Evolutionary conservation across 192 early-diverging fungal species (phyloP), one percentile per base, ranked within the genome.

Genomic region (Neocallimastix lanati): DNA sequence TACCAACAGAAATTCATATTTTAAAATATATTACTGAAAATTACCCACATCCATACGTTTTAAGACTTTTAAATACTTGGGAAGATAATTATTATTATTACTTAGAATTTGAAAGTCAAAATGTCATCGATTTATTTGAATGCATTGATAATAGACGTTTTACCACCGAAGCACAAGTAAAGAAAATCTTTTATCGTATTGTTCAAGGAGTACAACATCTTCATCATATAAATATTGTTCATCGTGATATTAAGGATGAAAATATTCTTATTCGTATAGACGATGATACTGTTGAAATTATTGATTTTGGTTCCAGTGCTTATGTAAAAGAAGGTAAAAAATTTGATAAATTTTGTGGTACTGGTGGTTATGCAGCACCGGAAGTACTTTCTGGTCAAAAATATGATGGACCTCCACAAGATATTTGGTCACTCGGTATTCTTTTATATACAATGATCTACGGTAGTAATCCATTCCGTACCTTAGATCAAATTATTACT

Each of bases 171-270:
- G 79, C 83, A 81, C 86, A 89, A 81, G 87, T 91, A 27, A 82
- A 85, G 30, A 78, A 80, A 12, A 89, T 92, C 11, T 92, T 92
- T 76, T 77, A 82, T 28, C 91, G 92, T 81, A 83, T 92, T 29
- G 86, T 85, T 13, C 80, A 82, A 27, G 91, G 89, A 7, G 86
- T 92, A 21, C 50, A 83, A 76, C 90, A 92, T 82, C 78, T 93
- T 30, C 93, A 95, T 83, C 84, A 84, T 78, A 87, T 90, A 33
- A 89, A 88, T n/a, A 88, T 96, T 29, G 77, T 58, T 58, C 94
- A 95, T 78, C 84, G 92, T 29, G 94, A 98, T 83, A 90, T 98
- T 81, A 95, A 95, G 83, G 94, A 95, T 78, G 94, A 95, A 80
- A 95, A 95, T 84, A 90, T 50, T 50, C 40, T 94, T n/a, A 89